A percentile compares a stretch with the other conserved stretches of the same genome.
Evolutionary conservation across 1,139 yeast species (phyloP).

Genomic region (Magnusiomyces suaveolens): DNA sequence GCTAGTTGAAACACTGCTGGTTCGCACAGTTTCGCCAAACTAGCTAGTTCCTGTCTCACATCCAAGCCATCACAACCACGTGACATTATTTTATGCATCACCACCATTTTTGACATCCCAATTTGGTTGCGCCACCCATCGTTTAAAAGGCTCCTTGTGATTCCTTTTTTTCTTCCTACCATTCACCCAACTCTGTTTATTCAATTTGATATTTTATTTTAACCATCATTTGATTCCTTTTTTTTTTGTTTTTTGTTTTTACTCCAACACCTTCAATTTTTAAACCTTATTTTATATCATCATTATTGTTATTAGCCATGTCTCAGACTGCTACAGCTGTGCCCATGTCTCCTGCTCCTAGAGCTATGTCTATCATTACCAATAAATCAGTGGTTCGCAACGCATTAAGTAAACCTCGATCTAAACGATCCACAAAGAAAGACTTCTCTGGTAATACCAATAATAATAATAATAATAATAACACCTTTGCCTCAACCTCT

Average conservation of each 20-base stretch:
- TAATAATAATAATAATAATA: background rate
- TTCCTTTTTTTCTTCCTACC: background rate
- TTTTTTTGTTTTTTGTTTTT: background rate
- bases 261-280: background rate
- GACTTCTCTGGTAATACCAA: background rate
- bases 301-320: too few species aligned
- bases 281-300: too few species aligned
- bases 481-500: too few species aligned
- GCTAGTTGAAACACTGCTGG: too few species aligned
- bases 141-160: too few species aligned
- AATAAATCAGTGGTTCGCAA: conserved; percentile 26
- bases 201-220: too few species aligned
- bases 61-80: too few species aligned
- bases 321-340: conserved; percentile 1
- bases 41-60: too few species aligned
- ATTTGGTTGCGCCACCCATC: too few species aligned
- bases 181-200: background rate
- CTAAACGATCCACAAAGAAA: background rate
- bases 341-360: conserved; percentile 5
- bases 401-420: conserved; percentile 18
- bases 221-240: background rate
- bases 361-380: conserved; percentile 20
- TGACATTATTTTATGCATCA: too few species aligned
- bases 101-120: too few species aligned
- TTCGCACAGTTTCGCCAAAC: too few species aligned